Base-by-base conservation (phyloP, 1,284 basidiomycete species). In the Austroboletus niveus region DNA sequence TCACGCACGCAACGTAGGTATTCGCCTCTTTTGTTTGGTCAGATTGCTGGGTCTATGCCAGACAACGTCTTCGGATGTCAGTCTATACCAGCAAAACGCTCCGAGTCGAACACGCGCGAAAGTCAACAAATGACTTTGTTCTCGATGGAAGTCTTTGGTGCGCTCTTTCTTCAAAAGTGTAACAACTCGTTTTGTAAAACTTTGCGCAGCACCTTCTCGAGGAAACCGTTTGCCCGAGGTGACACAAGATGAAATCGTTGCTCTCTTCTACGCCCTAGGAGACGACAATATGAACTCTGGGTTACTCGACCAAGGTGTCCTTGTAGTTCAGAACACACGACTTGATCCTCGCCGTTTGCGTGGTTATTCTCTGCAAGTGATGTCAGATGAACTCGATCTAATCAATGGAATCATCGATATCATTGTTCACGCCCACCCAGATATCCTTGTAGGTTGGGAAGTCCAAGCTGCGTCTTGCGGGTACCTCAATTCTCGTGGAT, bases 371-470 rank as follows among this genome's bases (percentile, higher is more conserved):
- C 64, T 87, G 17, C 80, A 88, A 47, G 65, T 78, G 10, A 85
- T 92, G 14, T 71, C 82, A 0, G 79, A 69, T 43, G 95, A 99
- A 71, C 72, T 94, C 11, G 94, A 94, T 30, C 71, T 98, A 14
- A 74, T 98, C 53, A 95, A 96, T 60, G 74, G 74, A 42, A 64
- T 94, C 8, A 76, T 93, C 30, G 93, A 98, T 62, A 71, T 85
- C 22, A 81, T 97, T 2, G 70, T 84, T 24, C 80, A 85, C 0
- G 75, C 91, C 62, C 94, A 99, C 69, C 96, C 96, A 0, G 96
- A 99, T 66, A 87, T 98, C 41, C 66, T 99, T 2, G 80, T 84
- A 0, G 96, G 96, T 9, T 98, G 93, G 90, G 95, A 99, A 59
- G 79, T 97, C 12, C 92, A 98, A 64, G 78, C 79, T 15, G 76